Conservation (phyloP, 192 early-diverging fungal genomes). For the Umbelopsis sp. region DNA sequence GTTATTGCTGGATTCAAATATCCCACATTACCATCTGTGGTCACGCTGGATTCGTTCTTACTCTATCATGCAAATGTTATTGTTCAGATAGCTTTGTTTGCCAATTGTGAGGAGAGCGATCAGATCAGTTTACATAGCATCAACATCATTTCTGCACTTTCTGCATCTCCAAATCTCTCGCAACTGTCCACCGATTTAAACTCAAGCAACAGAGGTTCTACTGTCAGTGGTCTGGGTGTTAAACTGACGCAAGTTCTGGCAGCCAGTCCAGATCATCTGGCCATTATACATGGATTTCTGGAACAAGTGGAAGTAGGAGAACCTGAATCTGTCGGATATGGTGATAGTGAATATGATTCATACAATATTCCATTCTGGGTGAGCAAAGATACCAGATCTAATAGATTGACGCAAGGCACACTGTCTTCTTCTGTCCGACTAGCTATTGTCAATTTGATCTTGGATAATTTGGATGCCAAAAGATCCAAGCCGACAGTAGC, state of each 20-base stretch:
- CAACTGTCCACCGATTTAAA: slow-evolving; percentile 42
- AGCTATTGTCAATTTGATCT: slow-evolving; percentile 83
- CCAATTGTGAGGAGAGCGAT: slow-evolving; percentile 67
- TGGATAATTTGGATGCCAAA: slow-evolving; percentile 67
- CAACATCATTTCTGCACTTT: slow-evolving; percentile 70
- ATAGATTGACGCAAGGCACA: not conserved
- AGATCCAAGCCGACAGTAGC: slow-evolving; percentile 74
- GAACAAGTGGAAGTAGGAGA: slow-evolving; percentile 75
- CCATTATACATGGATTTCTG: slow-evolving; percentile 79
- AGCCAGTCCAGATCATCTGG: slow-evolving; percentile 59
- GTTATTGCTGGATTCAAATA: slow-evolving; percentile 42
- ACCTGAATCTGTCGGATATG: slow-evolving; percentile 26
- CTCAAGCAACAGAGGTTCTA: slow-evolving; percentile 42
- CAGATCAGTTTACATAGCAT: slow-evolving; percentile 76
- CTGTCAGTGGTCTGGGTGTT: slow-evolving; percentile 60
- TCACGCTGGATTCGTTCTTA: slow-evolving; percentile 80
- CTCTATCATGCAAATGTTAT: slow-evolving; percentile 69
- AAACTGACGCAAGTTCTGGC: slow-evolving; percentile 75
- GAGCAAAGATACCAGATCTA: slow-evolving; percentile 35
- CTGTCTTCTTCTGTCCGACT: slow-evolving; percentile 60
- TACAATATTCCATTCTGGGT: slow-evolving; percentile 44
- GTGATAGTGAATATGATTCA: slow-evolving; percentile 41
- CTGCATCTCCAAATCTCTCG: slow-evolving; percentile 73
- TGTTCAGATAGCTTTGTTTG: slow-evolving; percentile 70
- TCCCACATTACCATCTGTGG: slow-evolving; percentile 54